Conservation (phyloP, 129 eudicot species). For the Lactuca saligna region DNA sequence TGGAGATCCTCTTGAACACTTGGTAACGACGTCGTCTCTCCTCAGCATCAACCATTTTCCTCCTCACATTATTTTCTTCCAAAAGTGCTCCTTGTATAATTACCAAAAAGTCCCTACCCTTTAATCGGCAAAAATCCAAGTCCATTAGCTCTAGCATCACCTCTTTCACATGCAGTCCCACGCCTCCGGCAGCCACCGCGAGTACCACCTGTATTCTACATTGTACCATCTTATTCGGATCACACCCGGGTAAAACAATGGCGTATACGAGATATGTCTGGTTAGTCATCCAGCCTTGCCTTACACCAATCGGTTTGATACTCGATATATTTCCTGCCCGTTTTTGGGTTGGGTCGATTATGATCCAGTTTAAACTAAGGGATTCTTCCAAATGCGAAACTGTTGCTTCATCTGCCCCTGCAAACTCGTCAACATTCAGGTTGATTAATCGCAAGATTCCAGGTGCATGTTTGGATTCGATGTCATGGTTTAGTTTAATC, state of each 20-base stretch:
- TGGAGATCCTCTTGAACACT: slow-evolving; percentile 11
- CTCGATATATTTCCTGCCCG: slow-evolving; percentile 51
- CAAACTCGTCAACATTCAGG: slow-evolving; percentile 16
- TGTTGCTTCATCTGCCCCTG: slow-evolving; percentile 12
- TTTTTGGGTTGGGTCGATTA: slow-evolving; percentile 31
- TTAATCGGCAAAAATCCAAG: slow-evolving; percentile 21
- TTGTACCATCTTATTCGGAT: slow-evolving; percentile 24
- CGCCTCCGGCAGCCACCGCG: slow-evolving; percentile 25
- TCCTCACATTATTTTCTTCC: slow-evolving; percentile 18
- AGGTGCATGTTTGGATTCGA: not conserved
- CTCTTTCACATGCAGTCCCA: slow-evolving; percentile 27
- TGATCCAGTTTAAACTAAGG: slow-evolving; percentile 43
- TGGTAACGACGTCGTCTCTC: slow-evolving; percentile 7
- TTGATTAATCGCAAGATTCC: slow-evolving; percentile 13
- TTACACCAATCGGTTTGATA: slow-evolving; percentile 28
- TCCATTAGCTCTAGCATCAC: slow-evolving; percentile 18
- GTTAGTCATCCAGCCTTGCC: slow-evolving; percentile 39
- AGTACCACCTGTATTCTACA: slow-evolving; percentile 38
- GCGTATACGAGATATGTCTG: slow-evolving; percentile 33
- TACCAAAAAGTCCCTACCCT: slow-evolving; percentile 38
- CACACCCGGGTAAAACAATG: slow-evolving; percentile 24
- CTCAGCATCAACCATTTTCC: slow-evolving; percentile 22
- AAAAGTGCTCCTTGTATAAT: slow-evolving; percentile 18
- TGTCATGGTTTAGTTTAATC: slow-evolving; percentile 6
- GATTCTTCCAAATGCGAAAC: slow-evolving; percentile 13